A percentile compares a stretch with the other conserved stretches of the same genome.
These are phyloP conservation scores for Backusella luteola DNA, from an alignment of 192 early-diverging fungal genomes.

Conservation along the genomic window DNA sequence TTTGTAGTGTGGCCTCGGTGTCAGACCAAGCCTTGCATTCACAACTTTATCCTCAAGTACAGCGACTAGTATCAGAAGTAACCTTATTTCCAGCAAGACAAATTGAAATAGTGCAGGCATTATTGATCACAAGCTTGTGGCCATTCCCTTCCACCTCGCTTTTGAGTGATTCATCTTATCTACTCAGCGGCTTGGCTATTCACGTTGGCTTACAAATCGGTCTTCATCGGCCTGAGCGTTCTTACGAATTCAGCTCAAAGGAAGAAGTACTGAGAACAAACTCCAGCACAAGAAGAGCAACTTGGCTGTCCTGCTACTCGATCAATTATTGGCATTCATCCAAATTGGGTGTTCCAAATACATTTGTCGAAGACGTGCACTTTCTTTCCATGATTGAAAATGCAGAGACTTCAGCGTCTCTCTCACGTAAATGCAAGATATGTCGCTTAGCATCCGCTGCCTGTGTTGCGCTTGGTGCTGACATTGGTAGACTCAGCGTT, in stretches of 20 bases:
- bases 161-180: background rate
- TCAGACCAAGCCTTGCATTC: background rate
- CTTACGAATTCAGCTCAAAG: constrained; percentile 19
- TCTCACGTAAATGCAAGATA: background rate
- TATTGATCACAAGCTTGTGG: background rate
- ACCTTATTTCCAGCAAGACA: background rate
- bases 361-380: background rate
- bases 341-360: background rate
- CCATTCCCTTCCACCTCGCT: background rate
- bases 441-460: background rate
- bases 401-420: background rate
- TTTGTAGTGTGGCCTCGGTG: background rate
- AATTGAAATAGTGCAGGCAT: background rate
- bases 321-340: background rate
- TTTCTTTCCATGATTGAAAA: constrained; percentile 1
- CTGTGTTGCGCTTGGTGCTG: background rate
- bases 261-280: constrained; percentile 6
- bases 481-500: background rate
- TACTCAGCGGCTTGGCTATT: background rate
- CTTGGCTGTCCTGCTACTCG: background rate
- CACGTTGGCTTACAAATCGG: constrained; percentile 16
- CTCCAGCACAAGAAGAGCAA: background rate
- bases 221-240: constrained; percentile 12
- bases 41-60: background rate
- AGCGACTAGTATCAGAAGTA: background rate